Conservation (phyloP, 768 basidiomycete genomes). For the Amanita subjunquillea region DNA sequence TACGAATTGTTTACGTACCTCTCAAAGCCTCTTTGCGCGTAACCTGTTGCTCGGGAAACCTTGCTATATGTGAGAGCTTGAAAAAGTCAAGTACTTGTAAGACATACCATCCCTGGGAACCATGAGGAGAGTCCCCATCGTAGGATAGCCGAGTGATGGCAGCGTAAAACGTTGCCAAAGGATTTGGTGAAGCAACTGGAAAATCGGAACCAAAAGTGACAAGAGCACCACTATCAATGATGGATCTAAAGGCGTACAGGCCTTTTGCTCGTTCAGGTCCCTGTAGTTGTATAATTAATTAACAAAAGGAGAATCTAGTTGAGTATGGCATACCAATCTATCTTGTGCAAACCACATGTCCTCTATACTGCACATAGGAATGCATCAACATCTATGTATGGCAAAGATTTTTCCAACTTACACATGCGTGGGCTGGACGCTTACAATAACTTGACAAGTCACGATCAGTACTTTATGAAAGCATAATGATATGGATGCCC, state of each 20-base stretch:
- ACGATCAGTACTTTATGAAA: background rate
- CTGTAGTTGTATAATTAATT: conserved; percentile 21
- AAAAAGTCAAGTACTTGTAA: background rate
- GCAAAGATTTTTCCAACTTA: conserved; percentile 25
- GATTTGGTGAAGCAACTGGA: conserved; percentile 83
- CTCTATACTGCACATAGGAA: conserved; percentile 38
- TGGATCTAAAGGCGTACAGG: conserved; percentile 79
- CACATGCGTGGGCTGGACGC: conserved; percentile 86
- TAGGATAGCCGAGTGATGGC: conserved; percentile 68
- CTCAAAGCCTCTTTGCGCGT: conserved; percentile 68
- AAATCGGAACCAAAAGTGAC: conserved; percentile 84
- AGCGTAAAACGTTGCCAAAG: conserved; percentile 80
- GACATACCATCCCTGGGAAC: conserved; percentile 70
- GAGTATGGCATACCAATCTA: conserved; percentile 45
- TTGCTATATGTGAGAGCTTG: conserved; percentile 14
- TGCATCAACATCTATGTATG: background rate
- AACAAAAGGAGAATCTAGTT: background rate
- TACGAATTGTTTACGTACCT: conserved; percentile 25
- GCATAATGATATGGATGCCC: conserved; percentile 10
- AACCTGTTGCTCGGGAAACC: conserved; percentile 78
- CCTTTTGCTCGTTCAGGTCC: conserved; percentile 78
- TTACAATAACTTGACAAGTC: conserved; percentile 63
- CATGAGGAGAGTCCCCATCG: conserved; percentile 71
- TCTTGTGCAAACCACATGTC: conserved; percentile 90
- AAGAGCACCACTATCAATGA: conserved; percentile 51